These are phyloP conservation scores for Sphagnum contortum DNA, from an alignment of 225 moss, liverwort and hornwort genomes.

Conservation along the genomic window DNA sequence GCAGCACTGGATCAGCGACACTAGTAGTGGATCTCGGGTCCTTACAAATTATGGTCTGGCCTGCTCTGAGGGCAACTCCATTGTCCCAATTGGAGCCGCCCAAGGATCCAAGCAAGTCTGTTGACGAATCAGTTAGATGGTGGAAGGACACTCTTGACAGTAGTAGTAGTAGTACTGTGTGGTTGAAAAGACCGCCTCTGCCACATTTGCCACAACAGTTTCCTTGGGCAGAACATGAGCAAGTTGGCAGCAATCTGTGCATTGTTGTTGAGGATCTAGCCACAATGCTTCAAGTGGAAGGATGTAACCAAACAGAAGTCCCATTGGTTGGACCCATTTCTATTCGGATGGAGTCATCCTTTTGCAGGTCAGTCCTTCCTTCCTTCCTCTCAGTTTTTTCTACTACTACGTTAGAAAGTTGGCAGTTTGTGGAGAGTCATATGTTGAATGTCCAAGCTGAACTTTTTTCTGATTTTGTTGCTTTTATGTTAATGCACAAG, in stretches of 20 bases:
- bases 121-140: slow-evolving; percentile 44
- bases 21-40: slow-evolving; percentile 71
- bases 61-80: slow-evolving; percentile 37
- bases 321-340: slow-evolving; percentile 75
- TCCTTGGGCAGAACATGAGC: slow-evolving; percentile 56
- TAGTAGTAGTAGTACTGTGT: slow-evolving; percentile 48
- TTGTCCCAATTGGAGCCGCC: slow-evolving; percentile 21
- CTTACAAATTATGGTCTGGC: slow-evolving; percentile 71
- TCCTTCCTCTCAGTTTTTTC: background rate
- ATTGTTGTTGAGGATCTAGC: slow-evolving; percentile 52
- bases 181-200: slow-evolving; percentile 59
- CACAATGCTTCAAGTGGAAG: slow-evolving; percentile 48
- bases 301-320: slow-evolving; percentile 30
- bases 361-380: slow-evolving; percentile 37
- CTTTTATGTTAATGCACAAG: too few species aligned
- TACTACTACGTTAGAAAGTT: background rate
- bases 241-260: slow-evolving; percentile 73
- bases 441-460: background rate
- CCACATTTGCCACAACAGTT: slow-evolving; percentile 46
- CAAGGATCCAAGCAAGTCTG: slow-evolving; percentile 19
- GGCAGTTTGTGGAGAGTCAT: background rate
- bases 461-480: too few species aligned
- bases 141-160: slow-evolving; percentile 23
- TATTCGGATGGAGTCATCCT: slow-evolving; percentile 58
- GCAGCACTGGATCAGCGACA: background rate